Conservation (phyloP, 441 rosid species). For the Theobroma grandiflorum region DNA sequence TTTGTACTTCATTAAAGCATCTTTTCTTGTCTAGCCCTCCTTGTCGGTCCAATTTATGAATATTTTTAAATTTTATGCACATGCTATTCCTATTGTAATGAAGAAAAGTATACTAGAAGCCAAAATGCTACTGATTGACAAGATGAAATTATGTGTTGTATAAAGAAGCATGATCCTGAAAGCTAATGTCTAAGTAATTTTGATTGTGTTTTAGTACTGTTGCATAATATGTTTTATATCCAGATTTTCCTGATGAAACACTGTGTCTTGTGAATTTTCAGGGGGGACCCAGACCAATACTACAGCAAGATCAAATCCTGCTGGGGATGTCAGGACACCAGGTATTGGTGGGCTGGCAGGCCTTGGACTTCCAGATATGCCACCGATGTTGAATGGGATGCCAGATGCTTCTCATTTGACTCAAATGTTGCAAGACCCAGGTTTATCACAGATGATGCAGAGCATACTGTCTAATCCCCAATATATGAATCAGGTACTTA, state of each 20-base stretch:
- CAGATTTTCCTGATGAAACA: not conserved
- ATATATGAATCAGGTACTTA: conserved; percentile 71
- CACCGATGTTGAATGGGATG: conserved; percentile 47
- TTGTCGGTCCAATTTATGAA: not conserved
- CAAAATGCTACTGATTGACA: not conserved
- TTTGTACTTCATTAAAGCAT: not conserved
- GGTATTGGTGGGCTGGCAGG: conserved; percentile 54
- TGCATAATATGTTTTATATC: not conserved
- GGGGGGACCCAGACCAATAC: conserved; percentile 55
- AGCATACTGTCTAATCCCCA: conserved; percentile 65
- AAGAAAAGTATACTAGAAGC: not conserved
- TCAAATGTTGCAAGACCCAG: conserved; percentile 71
- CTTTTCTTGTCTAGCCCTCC: conserved; percentile 1
- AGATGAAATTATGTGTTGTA: not conserved
- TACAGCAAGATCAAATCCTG: conserved; percentile 45
- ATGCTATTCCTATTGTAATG: conserved; percentile 6
- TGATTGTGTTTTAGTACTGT: conserved; percentile 2
- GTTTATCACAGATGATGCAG: conserved; percentile 72
- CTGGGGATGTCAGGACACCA: conserved; percentile 48
- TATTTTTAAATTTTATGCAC: not conserved
- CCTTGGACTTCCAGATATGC: conserved; percentile 54
- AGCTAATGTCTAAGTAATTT: not conserved
- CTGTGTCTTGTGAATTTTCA: conserved; percentile 31
- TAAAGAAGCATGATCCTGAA: not conserved
- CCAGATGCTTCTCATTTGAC: conserved; percentile 60